Conservation (phyloP, 495 filamentous ascomycete species). For the Baudoinia panamericana region DNA sequence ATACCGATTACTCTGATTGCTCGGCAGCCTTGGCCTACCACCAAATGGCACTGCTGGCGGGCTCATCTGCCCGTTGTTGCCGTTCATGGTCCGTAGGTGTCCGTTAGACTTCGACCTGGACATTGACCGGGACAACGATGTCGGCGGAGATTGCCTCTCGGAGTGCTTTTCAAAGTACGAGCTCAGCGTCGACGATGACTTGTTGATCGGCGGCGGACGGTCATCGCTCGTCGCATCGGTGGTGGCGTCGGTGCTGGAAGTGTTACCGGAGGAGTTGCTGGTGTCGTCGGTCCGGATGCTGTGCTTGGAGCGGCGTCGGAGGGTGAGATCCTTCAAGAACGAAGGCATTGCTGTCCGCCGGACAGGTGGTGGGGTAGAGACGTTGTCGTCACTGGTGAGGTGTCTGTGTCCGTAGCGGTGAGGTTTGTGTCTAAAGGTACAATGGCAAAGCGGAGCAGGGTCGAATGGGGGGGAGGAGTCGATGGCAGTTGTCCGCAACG, state of each 20-base stretch:
- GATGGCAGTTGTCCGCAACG: no score
- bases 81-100: constrained; percentile 39
- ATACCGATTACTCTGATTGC: constrained; percentile 29
- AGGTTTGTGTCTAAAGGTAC: background rate
- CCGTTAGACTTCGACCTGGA: constrained; percentile 42
- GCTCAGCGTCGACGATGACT: constrained; percentile 53
- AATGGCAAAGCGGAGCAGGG: constrained; percentile 11
- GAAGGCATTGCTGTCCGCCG: constrained; percentile 30
- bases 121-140: constrained; percentile 43
- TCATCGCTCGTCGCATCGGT: constrained; percentile 16
- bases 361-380: background rate
- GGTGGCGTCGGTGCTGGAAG: constrained; percentile 19
- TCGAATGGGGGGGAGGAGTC: no score
- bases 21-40: constrained; percentile 20
- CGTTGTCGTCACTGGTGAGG: background rate
- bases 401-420: background rate
- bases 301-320: constrained; percentile 42
- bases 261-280: constrained; percentile 35
- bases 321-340: constrained; percentile 57
- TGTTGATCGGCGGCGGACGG: constrained; percentile 34
- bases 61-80: constrained; percentile 32
- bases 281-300: constrained; percentile 47
- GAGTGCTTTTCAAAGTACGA: constrained; percentile 43
- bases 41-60: constrained; percentile 27
- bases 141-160: constrained; percentile 44